Evolutionary conservation across 2,329 filamentous ascomycete species (phyloP).

Genomic region (Aspergillus aculeatinus): DNA sequence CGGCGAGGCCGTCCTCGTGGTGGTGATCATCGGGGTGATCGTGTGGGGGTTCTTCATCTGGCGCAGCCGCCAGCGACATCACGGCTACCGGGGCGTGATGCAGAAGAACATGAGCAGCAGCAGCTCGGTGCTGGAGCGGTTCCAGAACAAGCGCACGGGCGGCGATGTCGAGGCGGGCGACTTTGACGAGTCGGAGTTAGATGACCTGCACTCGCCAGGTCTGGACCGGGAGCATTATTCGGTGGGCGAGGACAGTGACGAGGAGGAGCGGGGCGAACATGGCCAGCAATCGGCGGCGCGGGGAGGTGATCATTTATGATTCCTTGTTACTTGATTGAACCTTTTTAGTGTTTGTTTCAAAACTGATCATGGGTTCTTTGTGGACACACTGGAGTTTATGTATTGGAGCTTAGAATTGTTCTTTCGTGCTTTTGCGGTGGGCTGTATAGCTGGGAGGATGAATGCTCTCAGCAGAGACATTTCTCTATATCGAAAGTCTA

Average conservation of each 20-base stretch:
- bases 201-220: slow-evolving; percentile 49
- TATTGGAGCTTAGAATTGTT: background rate
- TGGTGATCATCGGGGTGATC: slow-evolving; percentile 71
- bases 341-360: background rate
- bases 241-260: slow-evolving; percentile 49
- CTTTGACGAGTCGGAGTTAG: slow-evolving; percentile 62
- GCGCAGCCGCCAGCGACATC: slow-evolving; percentile 54
- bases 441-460: too few relatives aligned
- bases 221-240: slow-evolving; percentile 45
- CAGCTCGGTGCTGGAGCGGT: slow-evolving; percentile 48
- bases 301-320: slow-evolving; percentile 9
- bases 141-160: slow-evolving; percentile 43
- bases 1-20: slow-evolving; percentile 78
- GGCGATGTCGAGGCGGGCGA: slow-evolving; percentile 61
- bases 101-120: slow-evolving; percentile 42
- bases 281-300: slow-evolving; percentile 11
- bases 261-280: slow-evolving; percentile 28
- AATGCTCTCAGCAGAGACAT: background rate
- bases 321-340: background rate
- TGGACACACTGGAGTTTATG: background rate
- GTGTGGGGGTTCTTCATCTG: slow-evolving; percentile 73
- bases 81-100: slow-evolving; percentile 43
- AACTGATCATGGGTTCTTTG: background rate
- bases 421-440: background rate
- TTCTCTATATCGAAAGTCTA: background rate